Base-by-base conservation (phyloP, 2,329 filamentous ascomycete genomes). In the Aspergillus neotritici region DNA sequence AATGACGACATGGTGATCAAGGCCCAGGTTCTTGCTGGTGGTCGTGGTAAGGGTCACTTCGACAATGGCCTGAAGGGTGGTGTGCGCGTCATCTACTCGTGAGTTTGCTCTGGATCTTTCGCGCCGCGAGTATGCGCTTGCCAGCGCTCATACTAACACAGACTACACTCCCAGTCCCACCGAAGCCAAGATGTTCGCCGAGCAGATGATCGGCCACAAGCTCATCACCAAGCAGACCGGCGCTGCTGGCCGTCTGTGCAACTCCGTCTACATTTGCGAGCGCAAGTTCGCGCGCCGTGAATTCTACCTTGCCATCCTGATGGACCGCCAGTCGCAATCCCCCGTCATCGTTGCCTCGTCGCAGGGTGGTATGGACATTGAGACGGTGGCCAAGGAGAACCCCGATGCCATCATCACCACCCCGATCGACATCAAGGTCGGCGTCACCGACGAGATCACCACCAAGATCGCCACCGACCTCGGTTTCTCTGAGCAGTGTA, bases 151-250 rank as follows among this genome's bases (percentile, higher is more conserved):
- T 14, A 31, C 21, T 25, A 25, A 25, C 9, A 9, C 21, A 31
- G 31, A 36, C 29, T 34, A 14, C 30, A 40, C 28, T 39, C 47
- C 16, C 47, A 83, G 79, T 49, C 87, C 93, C 48, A 90, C 89
- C 61, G 80, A 84, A 78, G 93, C 93, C 65, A 86, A 88, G 78
- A 95, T 97, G 83, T 95, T 98, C 68, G 91, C 93, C 59, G 81
- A 91, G 60, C 90, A 98, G 78, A 98, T 98, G 93, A 97, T 98
- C 72, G 93, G 93, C 66, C 91, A 98, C 77, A 96, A 96, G 75
- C 88, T 98, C 72, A 82, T 98, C 74, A 98, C 93, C 71, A 98
- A 98, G 83, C 93, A 98, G 79, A 98, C 93, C 47, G 93, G 93
- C 69, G 87, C 91, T 59, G 80, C 73, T 60, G 93, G 93, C 66